phyloP scores from a whole-genome alignment of 768 basidiomycete genomes.

The Pulveroboletus sp. region DNA sequence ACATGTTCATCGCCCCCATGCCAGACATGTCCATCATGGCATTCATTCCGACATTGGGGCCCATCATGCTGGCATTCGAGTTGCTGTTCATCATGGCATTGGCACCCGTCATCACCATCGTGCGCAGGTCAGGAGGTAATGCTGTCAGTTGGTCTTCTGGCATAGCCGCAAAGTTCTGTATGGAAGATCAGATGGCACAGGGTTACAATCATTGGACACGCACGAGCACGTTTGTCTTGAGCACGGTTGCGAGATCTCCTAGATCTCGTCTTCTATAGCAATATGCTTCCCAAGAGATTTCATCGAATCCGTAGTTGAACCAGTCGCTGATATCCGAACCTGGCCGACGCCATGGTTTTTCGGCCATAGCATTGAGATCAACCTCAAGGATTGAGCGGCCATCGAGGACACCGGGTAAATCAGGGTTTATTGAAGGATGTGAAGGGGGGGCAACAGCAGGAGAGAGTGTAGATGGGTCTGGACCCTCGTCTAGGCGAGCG shows the following conservation, averaged over 20 bases:
- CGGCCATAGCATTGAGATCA: slow-evolving; percentile 68
- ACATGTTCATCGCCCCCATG: slow-evolving; percentile 57
- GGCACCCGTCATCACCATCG: slow-evolving; percentile 85
- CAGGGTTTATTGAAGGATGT: slow-evolving; percentile 74
- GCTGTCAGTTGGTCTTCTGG: slow-evolving; percentile 76
- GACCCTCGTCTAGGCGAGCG: slow-evolving; percentile 42
- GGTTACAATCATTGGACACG: slow-evolving; percentile 26
- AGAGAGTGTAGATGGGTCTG: slow-evolving; percentile 65
- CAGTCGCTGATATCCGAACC: slow-evolving; percentile 95
- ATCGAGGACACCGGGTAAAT: slow-evolving; percentile 61
- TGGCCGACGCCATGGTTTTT: slow-evolving; percentile 89
- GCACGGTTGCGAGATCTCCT: slow-evolving; percentile 73
- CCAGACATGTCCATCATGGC: slow-evolving; percentile 82
- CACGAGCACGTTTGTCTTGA: slow-evolving; percentile 83
- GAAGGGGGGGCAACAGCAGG: slow-evolving; percentile 71
- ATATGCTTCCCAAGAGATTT: slow-evolving; percentile 93
- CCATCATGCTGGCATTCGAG: slow-evolving; percentile 56
- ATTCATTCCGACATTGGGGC: slow-evolving; percentile 45
- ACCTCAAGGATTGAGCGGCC: slow-evolving; percentile 83
- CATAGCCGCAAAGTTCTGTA: slow-evolving; percentile 78
- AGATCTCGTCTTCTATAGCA: slow-evolving; percentile 80
- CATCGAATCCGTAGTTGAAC: slow-evolving; percentile 99
- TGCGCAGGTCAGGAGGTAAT: slow-evolving; percentile 77
- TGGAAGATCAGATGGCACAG: slow-evolving; percentile 5
- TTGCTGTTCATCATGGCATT: slow-evolving; percentile 73